Conservation (phyloP, 2,329 filamentous ascomycete genomes). For the Fusarium subglutinans region DNA sequence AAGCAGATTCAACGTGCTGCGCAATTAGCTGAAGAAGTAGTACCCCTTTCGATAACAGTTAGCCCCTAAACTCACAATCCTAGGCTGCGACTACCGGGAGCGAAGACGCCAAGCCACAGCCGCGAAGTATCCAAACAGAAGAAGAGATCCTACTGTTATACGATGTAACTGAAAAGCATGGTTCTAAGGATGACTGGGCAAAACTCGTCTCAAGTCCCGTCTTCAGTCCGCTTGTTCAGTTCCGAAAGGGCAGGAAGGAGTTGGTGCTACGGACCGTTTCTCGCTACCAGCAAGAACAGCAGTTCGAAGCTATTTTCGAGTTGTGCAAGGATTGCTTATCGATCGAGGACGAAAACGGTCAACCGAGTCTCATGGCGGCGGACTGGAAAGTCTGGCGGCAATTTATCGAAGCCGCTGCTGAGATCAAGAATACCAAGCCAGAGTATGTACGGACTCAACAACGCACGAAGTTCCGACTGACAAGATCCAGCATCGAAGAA, state of each 20-base stretch:
- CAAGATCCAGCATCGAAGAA: constrained; percentile 36
- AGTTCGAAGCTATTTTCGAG: constrained; percentile 56
- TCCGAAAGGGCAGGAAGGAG: constrained; percentile 58
- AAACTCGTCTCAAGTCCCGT: constrained; percentile 51
- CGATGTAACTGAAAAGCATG: constrained; percentile 56
- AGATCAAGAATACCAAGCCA: constrained; percentile 44
- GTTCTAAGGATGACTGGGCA: constrained; percentile 52
- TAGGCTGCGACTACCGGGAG: constrained; percentile 35
- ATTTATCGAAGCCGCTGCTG: constrained; percentile 51
- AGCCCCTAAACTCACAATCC: background rate
- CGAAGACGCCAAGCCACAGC: constrained; percentile 35
- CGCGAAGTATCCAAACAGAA: constrained; percentile 54
- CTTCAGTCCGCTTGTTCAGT: constrained; percentile 55
- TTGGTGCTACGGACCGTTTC: constrained; percentile 54
- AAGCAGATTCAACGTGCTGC: constrained; percentile 63
- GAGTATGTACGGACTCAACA: constrained; percentile 43
- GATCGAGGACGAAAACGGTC: constrained; percentile 48
- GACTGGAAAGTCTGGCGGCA: constrained; percentile 55
- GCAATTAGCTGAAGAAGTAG: constrained; percentile 55
- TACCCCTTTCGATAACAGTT: constrained; percentile 25
- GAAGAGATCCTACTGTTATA: constrained; percentile 63
- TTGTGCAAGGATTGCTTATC: constrained; percentile 57
- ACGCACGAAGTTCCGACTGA: constrained; percentile 4
- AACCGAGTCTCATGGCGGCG: constrained; percentile 55
- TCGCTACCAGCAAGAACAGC: constrained; percentile 49